Base-by-base conservation (phyloP, 2,329 filamentous ascomycete genomes). In the Talaromyces sp. region DNA sequence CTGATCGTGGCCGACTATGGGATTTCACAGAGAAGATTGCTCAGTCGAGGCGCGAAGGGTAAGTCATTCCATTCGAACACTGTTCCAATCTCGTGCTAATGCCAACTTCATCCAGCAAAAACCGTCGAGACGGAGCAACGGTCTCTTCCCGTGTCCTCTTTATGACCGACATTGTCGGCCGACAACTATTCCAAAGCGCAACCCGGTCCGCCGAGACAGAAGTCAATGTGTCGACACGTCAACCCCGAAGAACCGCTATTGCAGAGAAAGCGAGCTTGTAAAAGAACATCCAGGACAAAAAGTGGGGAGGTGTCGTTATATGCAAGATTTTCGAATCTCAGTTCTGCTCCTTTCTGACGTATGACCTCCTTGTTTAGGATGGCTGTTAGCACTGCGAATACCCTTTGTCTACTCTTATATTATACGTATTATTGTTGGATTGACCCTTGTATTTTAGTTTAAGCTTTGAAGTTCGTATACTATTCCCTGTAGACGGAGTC, bases 1-100 rank as follows among this genome's bases (percentile, higher is more conserved):
- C 87, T 2, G 85, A 91, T 0, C 83, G 89, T 17, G 95, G 94
- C 0, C 87, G 87, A 67, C 81, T 99, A 7, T 99, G 95, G 95
- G 87, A 92, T 64, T 96, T 98, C 72, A 94, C 90, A 4, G 93
- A 97, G 76, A 86, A 89, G 73, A 97, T 99, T 68, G 92, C 92
- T 8, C 85, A 87, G 59, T 91, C 88, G 52, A 84, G 95, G 37
- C 85, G 94, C 50, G 95, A 98, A 80, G 95, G 95, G 79, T 81
- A 61, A 70, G 77, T 75, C 33, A 13, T 50, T 57, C 11, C 56
- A 27, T 45, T 41, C 13, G 7, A 10, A 17, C 11, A 41, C 13
- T 5, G 10, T 31, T 39, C 39, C 9, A 17, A 17, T n/a, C 15
- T 27, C 22, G 8, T 22, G 7, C 39, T 59, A 15, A 54, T 19